Conservation (phyloP, 768 basidiomycete genomes). For the Rhizopogon rudus region DNA sequence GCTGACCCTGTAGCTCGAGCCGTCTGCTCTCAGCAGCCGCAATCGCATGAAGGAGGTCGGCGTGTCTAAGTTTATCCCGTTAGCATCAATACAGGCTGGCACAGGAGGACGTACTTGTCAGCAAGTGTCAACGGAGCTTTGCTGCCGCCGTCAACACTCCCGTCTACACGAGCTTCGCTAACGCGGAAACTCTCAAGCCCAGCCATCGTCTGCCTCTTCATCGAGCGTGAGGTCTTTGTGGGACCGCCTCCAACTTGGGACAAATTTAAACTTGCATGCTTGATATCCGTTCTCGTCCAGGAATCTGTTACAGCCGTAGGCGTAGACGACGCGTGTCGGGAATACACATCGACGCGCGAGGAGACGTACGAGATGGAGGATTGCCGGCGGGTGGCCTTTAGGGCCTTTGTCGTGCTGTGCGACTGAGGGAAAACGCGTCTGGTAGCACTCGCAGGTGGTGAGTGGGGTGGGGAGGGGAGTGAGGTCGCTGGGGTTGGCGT, state of each 20-base stretch:
- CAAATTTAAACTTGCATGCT: no score
- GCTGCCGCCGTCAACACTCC: not conserved
- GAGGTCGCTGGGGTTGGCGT: not conserved
- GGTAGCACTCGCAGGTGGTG: not conserved
- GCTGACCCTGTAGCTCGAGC: slow-evolving; percentile 73
- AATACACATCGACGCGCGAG: not conserved
- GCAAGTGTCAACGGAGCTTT: slow-evolving; percentile 56
- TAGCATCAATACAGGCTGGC: not conserved
- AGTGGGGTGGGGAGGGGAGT: not conserved
- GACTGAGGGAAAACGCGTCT: not conserved
- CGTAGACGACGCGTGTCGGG: not conserved
- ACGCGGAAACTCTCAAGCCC: not conserved
- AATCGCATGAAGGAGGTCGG: slow-evolving; percentile 76
- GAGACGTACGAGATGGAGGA: slow-evolving; percentile 22
- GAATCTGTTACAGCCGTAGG: not conserved
- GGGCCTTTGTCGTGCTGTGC: not conserved
- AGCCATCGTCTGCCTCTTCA: not conserved
- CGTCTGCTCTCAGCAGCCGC: slow-evolving; percentile 85
- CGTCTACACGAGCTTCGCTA: not conserved
- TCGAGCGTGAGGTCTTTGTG: not conserved
- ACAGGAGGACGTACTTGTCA: slow-evolving; percentile 54
- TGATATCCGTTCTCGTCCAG: not conserved
- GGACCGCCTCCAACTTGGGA: not conserved
- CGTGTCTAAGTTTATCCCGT: slow-evolving; percentile 48
- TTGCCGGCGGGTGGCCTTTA: slow-evolving; percentile 16